These are phyloP conservation scores for Andalucia godoyi DNA, from an alignment of 78 protist genomes.

Conservation along the genomic window DNA sequence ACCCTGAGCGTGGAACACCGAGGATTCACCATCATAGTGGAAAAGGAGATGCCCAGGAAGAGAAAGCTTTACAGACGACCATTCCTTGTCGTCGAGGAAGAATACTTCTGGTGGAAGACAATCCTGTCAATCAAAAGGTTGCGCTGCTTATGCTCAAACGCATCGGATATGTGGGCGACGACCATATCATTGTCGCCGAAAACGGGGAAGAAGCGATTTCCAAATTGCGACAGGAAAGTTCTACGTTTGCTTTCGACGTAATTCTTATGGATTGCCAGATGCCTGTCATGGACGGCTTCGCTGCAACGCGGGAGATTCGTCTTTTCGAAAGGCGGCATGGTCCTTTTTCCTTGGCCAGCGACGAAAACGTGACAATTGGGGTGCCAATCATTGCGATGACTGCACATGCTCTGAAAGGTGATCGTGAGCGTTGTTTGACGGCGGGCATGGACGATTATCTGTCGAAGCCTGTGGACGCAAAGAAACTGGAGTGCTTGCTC, in stretches of 20 bases:
- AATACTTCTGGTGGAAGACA: slow-evolving; percentile 53
- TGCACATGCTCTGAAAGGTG: slow-evolving; percentile 42
- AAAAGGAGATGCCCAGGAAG: too few species aligned
- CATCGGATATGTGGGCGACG: slow-evolving; percentile 10
- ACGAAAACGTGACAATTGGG: too few species aligned
- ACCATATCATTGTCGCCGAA: slow-evolving; percentile 2
- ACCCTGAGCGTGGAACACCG: too few species aligned
- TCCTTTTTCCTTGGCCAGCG: too few species aligned
- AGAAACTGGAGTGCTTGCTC: too few species aligned
- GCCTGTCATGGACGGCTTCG: slow-evolving; percentile 58
- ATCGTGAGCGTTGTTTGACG: slow-evolving; percentile 29
- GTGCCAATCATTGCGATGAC: slow-evolving; percentile 63
- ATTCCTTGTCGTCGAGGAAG: too few species aligned
- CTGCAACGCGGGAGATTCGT: slow-evolving; percentile 41
- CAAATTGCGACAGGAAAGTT: neutral
- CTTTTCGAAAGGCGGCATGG: slow-evolving; percentile 14
- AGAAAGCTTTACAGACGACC: too few species aligned
- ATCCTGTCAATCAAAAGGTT: slow-evolving; percentile 32
- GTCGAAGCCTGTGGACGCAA: too few species aligned
- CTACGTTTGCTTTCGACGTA: neutral
- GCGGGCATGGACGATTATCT: slow-evolving; percentile 54
- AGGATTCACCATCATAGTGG: too few species aligned
- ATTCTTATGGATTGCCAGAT: slow-evolving; percentile 65
- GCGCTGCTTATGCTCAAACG: slow-evolving; percentile 7
- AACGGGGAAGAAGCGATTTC: slow-evolving; percentile 48